These are phyloP conservation scores for Coemansia sp. DNA, from an alignment of 192 early-diverging fungal genomes.

Conservation along the genomic window DNA sequence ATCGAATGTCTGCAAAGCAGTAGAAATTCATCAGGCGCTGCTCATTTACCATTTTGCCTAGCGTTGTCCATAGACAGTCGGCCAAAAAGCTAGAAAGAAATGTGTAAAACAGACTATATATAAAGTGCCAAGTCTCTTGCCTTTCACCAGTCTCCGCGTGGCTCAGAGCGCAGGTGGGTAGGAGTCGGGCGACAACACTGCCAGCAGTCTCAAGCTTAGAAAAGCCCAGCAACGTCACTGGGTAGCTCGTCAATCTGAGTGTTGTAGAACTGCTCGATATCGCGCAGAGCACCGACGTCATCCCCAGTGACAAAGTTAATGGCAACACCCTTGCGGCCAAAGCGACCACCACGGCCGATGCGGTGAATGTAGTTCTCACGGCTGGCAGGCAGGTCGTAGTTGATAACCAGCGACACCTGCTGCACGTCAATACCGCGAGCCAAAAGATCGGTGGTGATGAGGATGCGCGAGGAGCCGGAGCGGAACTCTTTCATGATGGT, in stretches of 20 bases:
- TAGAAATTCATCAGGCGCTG: too few species aligned
- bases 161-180: neutral
- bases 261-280: slow-evolving; percentile 95
- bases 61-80: too few species aligned
- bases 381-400: slow-evolving; percentile 98
- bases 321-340: slow-evolving; percentile 99
- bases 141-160: too few species aligned
- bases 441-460: slow-evolving; percentile 95
- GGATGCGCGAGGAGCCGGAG: slow-evolving; percentile 91
- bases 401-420: slow-evolving; percentile 98
- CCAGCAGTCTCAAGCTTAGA: slow-evolving; percentile 35
- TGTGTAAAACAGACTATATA: too few species aligned
- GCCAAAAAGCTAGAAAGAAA: too few species aligned
- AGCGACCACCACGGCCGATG: slow-evolving; percentile 99
- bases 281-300: slow-evolving; percentile 85
- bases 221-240: slow-evolving; percentile 92
- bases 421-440: slow-evolving; percentile 99
- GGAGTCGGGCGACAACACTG: neutral
- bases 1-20: too few species aligned
- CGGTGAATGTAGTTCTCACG: slow-evolving; percentile 99
- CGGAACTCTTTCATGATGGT: slow-evolving; percentile 99
- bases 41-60: too few species aligned
- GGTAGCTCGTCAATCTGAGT: slow-evolving; percentile 99
- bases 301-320: slow-evolving; percentile 99
- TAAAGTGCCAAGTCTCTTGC: too few species aligned